Base-by-base conservation (phyloP, 164 flowering plant species). In the Nelumbo lutea region DNA sequence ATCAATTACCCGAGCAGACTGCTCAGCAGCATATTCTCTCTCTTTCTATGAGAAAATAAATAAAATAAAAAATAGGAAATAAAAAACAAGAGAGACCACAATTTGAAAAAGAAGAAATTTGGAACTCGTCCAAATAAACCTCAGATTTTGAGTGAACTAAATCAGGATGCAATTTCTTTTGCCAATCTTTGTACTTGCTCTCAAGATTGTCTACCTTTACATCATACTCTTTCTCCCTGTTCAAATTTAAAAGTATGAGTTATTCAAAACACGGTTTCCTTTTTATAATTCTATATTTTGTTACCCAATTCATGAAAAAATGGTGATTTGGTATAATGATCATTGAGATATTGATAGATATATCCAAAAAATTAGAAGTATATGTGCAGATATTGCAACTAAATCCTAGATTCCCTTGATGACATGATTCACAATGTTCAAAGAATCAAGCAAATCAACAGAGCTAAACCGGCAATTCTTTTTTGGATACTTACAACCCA, bases 91-190 rank as follows among this genome's bases (percentile, higher is more conserved):
- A 53, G 1, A 44, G 47, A 41, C 40, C 5, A 44, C 6, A 42
- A 43, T 63, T 0, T 44, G 4, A 14, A 59, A 67, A 56, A 5
- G 10, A 42, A 13, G 5, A 27, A 27, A 56, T 43, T 27, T 52
- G 5, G 73, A 10, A 47, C 46, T 6, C 4, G 10, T 38, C 6
- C 46, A 38, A 55, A 64, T 74, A 14, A 46, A 90, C 98, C 96
- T 90, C 81, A 38, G 98, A 90, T 73, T 95, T 92, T 14, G 94
- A 70, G 78, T 95, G 97, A 62, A 95, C 97, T 53, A 95, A 74
- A 87, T 95, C 98, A 80, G 98, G 98, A 75, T 95, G 98, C 70
- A 95, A 70, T 75, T 89, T 92, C 83, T 95, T 95, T 77, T 92
- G 99, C 99, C 97, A 92, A 59, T 82, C 85, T 76, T 95, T 92